Percentiles rank a stretch among this genome's conserved stretches.
Evolutionary conservation across 495 filamentous ascomycete species (phyloP).

Genomic region (Thozetella sp.): DNA sequence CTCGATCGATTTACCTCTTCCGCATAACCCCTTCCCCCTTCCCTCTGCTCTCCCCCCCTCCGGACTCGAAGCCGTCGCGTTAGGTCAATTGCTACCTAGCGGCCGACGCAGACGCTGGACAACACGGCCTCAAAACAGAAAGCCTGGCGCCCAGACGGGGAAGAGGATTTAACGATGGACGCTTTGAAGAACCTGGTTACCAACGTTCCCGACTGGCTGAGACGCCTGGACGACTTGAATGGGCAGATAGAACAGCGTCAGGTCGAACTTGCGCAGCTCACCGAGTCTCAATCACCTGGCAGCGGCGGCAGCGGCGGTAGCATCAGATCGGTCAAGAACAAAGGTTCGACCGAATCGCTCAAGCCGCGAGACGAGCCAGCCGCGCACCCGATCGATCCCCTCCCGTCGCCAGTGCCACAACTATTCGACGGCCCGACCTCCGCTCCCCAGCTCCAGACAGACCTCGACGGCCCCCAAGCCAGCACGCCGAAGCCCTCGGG

Average conservation of each 20-base stretch:
- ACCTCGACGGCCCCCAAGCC: background rate
- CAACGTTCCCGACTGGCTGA: slow-evolving; percentile 70
- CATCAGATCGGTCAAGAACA: slow-evolving; percentile 52
- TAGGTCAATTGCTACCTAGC: slow-evolving; percentile 26
- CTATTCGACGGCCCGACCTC: background rate
- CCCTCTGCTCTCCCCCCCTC: background rate
- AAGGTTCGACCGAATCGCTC: slow-evolving; percentile 66
- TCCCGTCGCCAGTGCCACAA: background rate
- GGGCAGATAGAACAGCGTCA: slow-evolving; percentile 70
- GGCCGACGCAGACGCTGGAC: slow-evolving; percentile 18
- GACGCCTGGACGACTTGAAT: slow-evolving; percentile 67
- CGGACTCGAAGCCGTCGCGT: slow-evolving; percentile 6
- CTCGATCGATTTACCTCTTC: too few species aligned
- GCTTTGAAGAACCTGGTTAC: slow-evolving; percentile 63
- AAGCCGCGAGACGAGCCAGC: slow-evolving; percentile 50
- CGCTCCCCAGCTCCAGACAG: slow-evolving; percentile 13
- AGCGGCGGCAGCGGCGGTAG: slow-evolving; percentile 22
- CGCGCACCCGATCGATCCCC: slow-evolving; percentile 25
- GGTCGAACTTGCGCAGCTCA: slow-evolving; percentile 59
- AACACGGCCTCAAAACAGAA: slow-evolving; percentile 21
- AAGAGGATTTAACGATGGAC: slow-evolving; percentile 54
- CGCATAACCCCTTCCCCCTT: background rate
- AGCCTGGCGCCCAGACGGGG: slow-evolving; percentile 13
- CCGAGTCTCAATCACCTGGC: slow-evolving; percentile 28
- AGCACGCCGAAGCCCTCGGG: background rate